These are phyloP conservation scores for Zygotorulaspora mrakii DNA, from an alignment of 1,139 yeast species.

Conservation along the genomic window DNA sequence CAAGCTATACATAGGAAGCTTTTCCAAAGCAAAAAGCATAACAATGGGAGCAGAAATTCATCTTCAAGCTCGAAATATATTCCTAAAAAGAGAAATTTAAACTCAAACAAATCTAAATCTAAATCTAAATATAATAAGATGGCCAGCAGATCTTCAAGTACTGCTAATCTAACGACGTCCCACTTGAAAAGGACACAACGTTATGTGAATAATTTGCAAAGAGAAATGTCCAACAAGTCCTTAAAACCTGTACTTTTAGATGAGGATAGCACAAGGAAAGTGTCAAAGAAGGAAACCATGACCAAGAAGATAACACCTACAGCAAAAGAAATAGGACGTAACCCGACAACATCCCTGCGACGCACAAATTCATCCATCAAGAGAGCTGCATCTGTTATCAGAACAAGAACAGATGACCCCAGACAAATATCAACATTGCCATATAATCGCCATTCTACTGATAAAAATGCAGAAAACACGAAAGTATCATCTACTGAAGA, in stretches of 20 bases:
- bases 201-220: constrained; percentile 30
- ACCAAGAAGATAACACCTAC: constrained; percentile 1
- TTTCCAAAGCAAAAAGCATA: constrained; percentile 8
- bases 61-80: neutral
- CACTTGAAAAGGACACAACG: constrained; percentile 33
- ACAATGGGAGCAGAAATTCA: constrained; percentile 3
- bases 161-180: constrained; percentile 21
- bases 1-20: constrained; percentile 15
- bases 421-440: neutral
- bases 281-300: neutral
- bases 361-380: constrained; percentile 37
- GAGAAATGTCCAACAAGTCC: constrained; percentile 28
- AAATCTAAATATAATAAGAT: constrained; percentile 1
- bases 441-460: neutral
- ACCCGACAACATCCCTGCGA: constrained; percentile 28
- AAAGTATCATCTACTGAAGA: neutral
- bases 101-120: neutral
- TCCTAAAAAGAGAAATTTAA: constrained; percentile 3
- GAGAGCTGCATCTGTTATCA: constrained; percentile 36
- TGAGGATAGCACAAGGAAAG: constrained; percentile 1
- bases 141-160: constrained; percentile 12
- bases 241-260: constrained; percentile 20
- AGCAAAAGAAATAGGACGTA: constrained; percentile 5
- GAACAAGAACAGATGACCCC: constrained; percentile 13
- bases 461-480: neutral